Evolutionary conservation across 768 basidiomycete species (phyloP).

Genomic region (Pulveroboletus sp.): DNA sequence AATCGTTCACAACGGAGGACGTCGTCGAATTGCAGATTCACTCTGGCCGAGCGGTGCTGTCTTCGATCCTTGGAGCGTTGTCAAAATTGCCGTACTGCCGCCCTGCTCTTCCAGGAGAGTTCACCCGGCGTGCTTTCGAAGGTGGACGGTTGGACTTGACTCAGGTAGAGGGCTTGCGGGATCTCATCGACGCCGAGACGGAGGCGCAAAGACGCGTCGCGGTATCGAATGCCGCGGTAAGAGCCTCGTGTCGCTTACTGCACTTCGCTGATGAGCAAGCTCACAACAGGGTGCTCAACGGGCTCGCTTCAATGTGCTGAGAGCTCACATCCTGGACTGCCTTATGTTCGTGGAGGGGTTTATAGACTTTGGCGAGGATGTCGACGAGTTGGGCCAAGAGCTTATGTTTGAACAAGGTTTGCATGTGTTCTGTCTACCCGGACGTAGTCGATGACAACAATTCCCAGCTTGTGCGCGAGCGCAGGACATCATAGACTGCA

Average conservation of each 20-base stretch:
- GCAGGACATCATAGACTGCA: conserved; percentile 43
- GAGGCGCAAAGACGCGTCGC: conserved; percentile 77
- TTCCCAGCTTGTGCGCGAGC: conserved; percentile 52
- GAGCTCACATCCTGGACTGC: conserved; percentile 63
- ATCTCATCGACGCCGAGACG: conserved; percentile 86
- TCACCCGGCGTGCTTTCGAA: conserved; percentile 79
- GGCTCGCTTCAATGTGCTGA: conserved; percentile 57
- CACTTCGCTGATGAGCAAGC: not conserved
- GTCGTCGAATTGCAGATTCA: conserved; percentile 84
- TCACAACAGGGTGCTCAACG: conserved; percentile 57
- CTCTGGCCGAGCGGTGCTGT: conserved; percentile 77
- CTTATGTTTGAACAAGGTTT: conserved; percentile 69
- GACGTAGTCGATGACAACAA: not conserved
- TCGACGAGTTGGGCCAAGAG: conserved; percentile 77
- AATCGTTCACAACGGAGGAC: conserved; percentile 81
- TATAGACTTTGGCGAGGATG: conserved; percentile 89
- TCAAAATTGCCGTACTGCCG: conserved; percentile 60
- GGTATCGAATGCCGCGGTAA: conserved; percentile 60
- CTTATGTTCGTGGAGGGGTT: conserved; percentile 81
- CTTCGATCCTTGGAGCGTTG: conserved; percentile 63
- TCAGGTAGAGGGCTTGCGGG: conserved; percentile 83
- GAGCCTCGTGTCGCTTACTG: conserved; percentile 23
- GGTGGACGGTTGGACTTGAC: conserved; percentile 82
- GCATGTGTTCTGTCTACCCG: not conserved
- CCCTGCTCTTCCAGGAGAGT: conserved; percentile 84